Evolutionary conservation across 148 eudicot species (phyloP).

Genomic region (Mesembryanthemum crystallinum): DNA sequence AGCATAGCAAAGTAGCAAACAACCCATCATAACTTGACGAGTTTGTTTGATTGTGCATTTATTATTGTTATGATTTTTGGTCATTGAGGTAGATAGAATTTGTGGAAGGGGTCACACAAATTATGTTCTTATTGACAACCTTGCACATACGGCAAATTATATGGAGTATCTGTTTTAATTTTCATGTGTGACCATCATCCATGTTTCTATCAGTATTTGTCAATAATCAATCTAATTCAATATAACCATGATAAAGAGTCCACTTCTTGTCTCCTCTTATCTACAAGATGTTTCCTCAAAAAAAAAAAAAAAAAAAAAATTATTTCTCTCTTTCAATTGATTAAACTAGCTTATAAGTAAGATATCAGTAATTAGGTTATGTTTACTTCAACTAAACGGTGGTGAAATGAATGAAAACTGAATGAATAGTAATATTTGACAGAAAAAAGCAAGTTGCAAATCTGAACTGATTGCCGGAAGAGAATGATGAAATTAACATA

Average conservation of each 20-base stretch:
- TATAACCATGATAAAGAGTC: background rate
- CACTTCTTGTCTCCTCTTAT: background rate
- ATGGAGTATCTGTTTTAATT: background rate
- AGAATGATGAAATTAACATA: too few species aligned
- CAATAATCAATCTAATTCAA: too few species aligned
- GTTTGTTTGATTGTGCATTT: background rate
- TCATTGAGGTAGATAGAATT: background rate
- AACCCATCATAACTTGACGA: background rate
- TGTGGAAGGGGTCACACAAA: background rate
- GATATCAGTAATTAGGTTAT: too few species aligned
- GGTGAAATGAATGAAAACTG: too few species aligned
- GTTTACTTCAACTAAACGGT: too few species aligned
- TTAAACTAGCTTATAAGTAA: too few species aligned
- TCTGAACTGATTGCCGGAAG: too few species aligned
- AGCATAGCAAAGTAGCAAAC: too few species aligned
- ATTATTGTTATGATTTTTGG: conserved; percentile 1
- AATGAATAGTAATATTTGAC: too few species aligned
- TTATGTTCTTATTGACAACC: background rate
- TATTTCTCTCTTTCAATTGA: too few species aligned
- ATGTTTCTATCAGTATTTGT: background rate
- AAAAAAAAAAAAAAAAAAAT: too few species aligned
- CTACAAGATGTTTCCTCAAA: background rate
- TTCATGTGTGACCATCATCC: background rate
- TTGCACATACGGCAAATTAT: background rate
- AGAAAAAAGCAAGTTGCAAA: too few species aligned